A percentile compares a stretch with the other conserved stretches of the same genome.
These are phyloP conservation scores for Crepidotus variabilis DNA, from an alignment of 768 basidiomycete genomes.

Conservation along the genomic window DNA sequence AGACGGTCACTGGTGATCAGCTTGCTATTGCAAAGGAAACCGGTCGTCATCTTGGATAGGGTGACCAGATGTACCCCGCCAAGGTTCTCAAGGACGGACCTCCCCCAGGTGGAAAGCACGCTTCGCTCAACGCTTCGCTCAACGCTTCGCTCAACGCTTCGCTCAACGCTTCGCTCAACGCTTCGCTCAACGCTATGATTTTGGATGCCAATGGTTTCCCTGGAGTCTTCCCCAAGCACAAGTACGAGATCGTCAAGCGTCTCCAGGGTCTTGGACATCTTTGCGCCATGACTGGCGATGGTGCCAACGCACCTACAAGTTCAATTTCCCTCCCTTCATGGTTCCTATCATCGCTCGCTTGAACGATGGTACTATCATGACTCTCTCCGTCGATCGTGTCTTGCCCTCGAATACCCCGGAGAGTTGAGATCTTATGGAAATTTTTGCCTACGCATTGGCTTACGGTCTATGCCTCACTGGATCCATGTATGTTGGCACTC, in stretches of 20 bases:
- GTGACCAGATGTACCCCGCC: slow-evolving; percentile 99
- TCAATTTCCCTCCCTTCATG: slow-evolving; percentile 99
- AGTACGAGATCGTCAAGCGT: slow-evolving; percentile 99
- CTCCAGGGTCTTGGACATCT: slow-evolving; percentile 94
- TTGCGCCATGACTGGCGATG: slow-evolving; percentile 99
- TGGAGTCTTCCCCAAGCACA: slow-evolving; percentile 99
- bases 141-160: too few relatives aligned
- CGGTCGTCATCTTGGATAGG: slow-evolving; percentile 94
- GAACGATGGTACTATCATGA: slow-evolving; percentile 99
- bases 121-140: too few relatives aligned
- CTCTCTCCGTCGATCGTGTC: slow-evolving; percentile 92
- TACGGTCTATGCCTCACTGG: slow-evolving; percentile 92
- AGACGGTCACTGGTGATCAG: slow-evolving; percentile 99
- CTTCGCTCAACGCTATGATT: slow-evolving; percentile 99
- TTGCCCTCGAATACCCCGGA: slow-evolving; percentile 91
- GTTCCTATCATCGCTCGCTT: slow-evolving; percentile 94
- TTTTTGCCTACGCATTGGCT: slow-evolving; percentile 92
- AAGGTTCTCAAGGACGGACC: slow-evolving; percentile 99
- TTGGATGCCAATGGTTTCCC: slow-evolving; percentile 99
- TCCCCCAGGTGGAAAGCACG: slow-evolving; percentile 78
- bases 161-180: too few relatives aligned
- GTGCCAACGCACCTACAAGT: slow-evolving; percentile 96
- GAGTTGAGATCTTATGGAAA: slow-evolving; percentile 94
- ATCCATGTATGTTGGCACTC: slow-evolving; percentile 67
- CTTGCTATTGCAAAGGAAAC: slow-evolving; percentile 99